These are phyloP conservation scores for Leccinellum luteum DNA, from an alignment of 768 basidiomycete species.

Conservation along the genomic window DNA sequence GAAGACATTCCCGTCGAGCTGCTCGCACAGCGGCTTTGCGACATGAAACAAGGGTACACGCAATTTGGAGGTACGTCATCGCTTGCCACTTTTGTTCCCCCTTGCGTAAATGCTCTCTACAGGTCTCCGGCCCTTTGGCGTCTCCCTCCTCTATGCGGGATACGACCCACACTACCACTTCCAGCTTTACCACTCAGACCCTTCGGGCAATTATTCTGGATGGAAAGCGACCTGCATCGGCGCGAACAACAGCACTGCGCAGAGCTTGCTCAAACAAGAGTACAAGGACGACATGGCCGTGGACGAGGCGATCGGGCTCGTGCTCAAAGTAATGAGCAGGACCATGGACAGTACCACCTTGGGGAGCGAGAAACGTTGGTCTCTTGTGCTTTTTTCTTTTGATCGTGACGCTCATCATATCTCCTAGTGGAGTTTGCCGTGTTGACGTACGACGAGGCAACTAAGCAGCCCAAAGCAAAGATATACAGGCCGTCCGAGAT, in stretches of 20 bases:
- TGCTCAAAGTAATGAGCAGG: conserved; percentile 96
- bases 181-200: conserved; percentile 98
- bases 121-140: conserved; percentile 96
- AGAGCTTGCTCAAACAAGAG: conserved; percentile 94
- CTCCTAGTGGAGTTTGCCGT: conserved; percentile 93
- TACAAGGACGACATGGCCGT: conserved; percentile 94
- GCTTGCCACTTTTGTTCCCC: neutral
- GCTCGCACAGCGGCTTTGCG: conserved; percentile 89
- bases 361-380: conserved; percentile 92
- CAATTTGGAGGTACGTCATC: conserved; percentile 82
- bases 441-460: conserved; percentile 75
- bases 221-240: conserved; percentile 99
- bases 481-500: conserved; percentile 90
- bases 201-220: conserved; percentile 96
- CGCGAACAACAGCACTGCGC: conserved; percentile 96
- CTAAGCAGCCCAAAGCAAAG: conserved; percentile 82
- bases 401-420: neutral
- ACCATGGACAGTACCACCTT: conserved; percentile 99
- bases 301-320: conserved; percentile 90
- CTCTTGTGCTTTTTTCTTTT: conserved; percentile 22
- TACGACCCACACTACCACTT: conserved; percentile 95
- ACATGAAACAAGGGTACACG: conserved; percentile 98
- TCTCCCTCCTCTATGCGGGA: conserved; percentile 94
- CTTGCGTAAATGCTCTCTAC: neutral
- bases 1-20: conserved; percentile 98